Evolutionary conservation across 1,139 yeast genomes (phyloP), one percentile per base, ranked within the genome.

Genomic region (Blastobotrys indianensis): DNA sequence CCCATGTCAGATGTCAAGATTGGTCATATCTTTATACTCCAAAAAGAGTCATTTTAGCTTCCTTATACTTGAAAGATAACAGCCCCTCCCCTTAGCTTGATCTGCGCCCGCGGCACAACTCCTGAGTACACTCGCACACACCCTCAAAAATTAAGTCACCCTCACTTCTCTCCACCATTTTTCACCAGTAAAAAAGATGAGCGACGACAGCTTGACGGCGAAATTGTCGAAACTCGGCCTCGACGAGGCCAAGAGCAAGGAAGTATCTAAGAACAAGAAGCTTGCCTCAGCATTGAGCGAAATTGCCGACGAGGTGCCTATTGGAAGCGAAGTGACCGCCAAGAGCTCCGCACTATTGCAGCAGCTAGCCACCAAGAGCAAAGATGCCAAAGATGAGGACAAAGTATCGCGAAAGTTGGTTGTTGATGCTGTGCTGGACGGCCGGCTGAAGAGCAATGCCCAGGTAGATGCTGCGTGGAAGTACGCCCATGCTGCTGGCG

Each of bases 381-480:
- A 59, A 45, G 65, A 63, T 46, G 60, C 61, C n/a, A 25, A 56
- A 2, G 54, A 51, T 31, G 57, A 52, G 11, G 50, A 54, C 36
- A 55, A 53, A 47, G 48, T 49, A 7, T 67, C 76, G 47, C 70
- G 87, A 45, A 64, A 69, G 11, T 59, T 76, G 49, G 69, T 86
- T 34, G 74, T 82, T 20, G 68, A 70, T 44, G 87, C 80, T 16
- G 81, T 88, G 55, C 65, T 76, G 20, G 80, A 76, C 48, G 87
- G 79, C 13, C 76, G 80, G 41, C 65, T 90, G 56, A 77, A 76
- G 59, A 75, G 86, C 9, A 73, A 76, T 46, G 76, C 82, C 58
- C 96, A 90, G 69, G 77, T 88, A 35, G 75, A 79, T 44, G 96
- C 88, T 56, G 96, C 85, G n/a, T 76, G 67, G 67, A 79, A 84